These are phyloP conservation scores for Emmonsiellopsis sp. DNA, from an alignment of 2,329 filamentous ascomycete species.

Conservation along the genomic window DNA sequence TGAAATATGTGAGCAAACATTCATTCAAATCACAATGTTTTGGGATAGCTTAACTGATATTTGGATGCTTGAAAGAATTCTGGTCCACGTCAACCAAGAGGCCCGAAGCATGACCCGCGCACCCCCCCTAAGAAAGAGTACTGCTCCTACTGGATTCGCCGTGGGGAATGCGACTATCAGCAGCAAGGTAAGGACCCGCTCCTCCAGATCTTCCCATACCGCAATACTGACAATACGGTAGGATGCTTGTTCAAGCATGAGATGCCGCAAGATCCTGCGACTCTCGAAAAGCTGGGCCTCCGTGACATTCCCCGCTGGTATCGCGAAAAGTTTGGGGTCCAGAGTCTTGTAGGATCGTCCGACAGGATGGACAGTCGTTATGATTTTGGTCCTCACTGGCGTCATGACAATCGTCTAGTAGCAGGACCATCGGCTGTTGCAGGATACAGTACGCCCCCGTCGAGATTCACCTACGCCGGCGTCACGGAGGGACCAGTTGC, in stretches of 20 bases:
- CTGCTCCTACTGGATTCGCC: slow-evolving; percentile 73
- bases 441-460: neutral
- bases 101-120: neutral
- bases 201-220: neutral
- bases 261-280: slow-evolving; percentile 64
- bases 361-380: neutral
- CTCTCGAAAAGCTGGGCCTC: slow-evolving; percentile 62
- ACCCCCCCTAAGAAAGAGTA: slow-evolving; percentile 11
- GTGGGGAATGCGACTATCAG: slow-evolving; percentile 73
- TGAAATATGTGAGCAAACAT: neutral
- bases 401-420: neutral
- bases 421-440: no score
- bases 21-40: neutral
- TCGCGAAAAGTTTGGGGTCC: slow-evolving; percentile 35
- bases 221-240: slow-evolving; percentile 11
- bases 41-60: neutral
- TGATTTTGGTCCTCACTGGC: slow-evolving; percentile 1
- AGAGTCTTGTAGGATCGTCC: neutral
- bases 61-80: neutral
- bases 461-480: neutral
- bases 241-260: slow-evolving; percentile 83
- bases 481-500: neutral
- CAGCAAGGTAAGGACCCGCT: slow-evolving; percentile 50
- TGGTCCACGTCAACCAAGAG: neutral
- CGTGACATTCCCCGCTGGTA: slow-evolving; percentile 48